Evolutionary conservation across 1,284 basidiomycete genomes (phyloP), one percentile per base, ranked within the genome.

Genomic region (Coniferiporia weirii): DNA sequence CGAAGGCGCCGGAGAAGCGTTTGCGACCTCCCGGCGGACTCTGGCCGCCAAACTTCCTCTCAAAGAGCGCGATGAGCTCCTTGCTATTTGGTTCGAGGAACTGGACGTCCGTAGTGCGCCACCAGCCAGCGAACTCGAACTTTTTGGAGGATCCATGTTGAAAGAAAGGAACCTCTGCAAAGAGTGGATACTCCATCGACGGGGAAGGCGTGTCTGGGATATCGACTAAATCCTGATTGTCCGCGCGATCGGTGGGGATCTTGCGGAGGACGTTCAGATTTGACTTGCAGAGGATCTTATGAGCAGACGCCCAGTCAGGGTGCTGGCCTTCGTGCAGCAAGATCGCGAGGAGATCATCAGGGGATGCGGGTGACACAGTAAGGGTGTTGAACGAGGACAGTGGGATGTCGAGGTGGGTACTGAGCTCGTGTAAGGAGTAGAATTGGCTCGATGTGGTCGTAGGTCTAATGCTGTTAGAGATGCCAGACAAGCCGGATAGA

Each of bases 41-140:
- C 36, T 49, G 59, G 1, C 35, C 20, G 20, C 27, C 44, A 27
- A 57, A 61, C 34, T 61, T 61, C 55, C 40, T 53, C 13, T 57
- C 50, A 35, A 61, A 57, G 5, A 49, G 36, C 1, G 40, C 43
- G n/a, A 56, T 20, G 43, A 53, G 54, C 46, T 57, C 51, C 34
- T 36, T 12, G n/a, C 59, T 61, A 17, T 45, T 22, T 22, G 54
- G 54, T 19, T 50, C 54, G 9, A 57, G 49, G 20, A 52, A 57
- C 22, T 35, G 20, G 20, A 57, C 45, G n/a, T 32, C 13, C 15
- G 35, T 34, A 32, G 57, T 52, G 17, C 22, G 32, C 54, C 54
- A 61, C 59, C 55, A 61, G 15, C 59, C 59, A 5, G 22, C 50
- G 17, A 61, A 61, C 15, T 61, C 59, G 40, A 55, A 60, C 12